Base-by-base conservation (phyloP, 345 rosid genomes). In the Gynandropsis gynandra region DNA sequence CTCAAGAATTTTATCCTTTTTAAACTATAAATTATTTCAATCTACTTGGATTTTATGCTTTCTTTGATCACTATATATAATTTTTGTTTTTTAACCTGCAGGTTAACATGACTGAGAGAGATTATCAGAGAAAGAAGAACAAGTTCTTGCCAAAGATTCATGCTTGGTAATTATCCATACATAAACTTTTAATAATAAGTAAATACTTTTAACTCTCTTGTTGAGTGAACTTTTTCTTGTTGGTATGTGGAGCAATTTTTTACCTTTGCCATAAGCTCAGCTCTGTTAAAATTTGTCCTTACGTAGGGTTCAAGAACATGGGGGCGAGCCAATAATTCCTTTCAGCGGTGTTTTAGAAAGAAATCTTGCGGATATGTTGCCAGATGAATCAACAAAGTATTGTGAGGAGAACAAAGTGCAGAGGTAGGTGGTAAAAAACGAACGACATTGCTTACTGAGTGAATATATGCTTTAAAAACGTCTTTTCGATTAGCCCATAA, bases 51-150 rank as follows among this genome's bases (percentile, higher is more conserved):
- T 38, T 42, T 10, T 20, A 48, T 15, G 37, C 39, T 36, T 48
- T 47, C 21, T 4, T 52, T 27, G 41, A 56, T 44, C 42, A 50
- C 18, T 56, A 27, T 27, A 33, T 14, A 12, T 16, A n/a, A 33
- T 47, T 53, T 29, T 45, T 24, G 35, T 13, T 20, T 13, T 65
- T 54, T 18, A 41, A 46, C 59, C 19, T 20, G 4, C 85, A 92
- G 97, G 95, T 92, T 56, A 92, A 85, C 78, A 76, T 87, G 98
- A 87, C 85, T 41, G 95, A 92, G 68, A 85, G 55, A 65, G 97
- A 92, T 73, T 92, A 87, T 63, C 95, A 87, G 64, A 87, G 98
- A 67, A 92, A 92, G 69, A 87, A 87, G 78, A 92, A 92, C 75
- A 92, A 87, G 70, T 87, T 80, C 64, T 78, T 87, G 74, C 95